These are phyloP conservation scores for Jacaranda copaia DNA, from an alignment of 257 asterid genomes.

Conservation along the genomic window DNA sequence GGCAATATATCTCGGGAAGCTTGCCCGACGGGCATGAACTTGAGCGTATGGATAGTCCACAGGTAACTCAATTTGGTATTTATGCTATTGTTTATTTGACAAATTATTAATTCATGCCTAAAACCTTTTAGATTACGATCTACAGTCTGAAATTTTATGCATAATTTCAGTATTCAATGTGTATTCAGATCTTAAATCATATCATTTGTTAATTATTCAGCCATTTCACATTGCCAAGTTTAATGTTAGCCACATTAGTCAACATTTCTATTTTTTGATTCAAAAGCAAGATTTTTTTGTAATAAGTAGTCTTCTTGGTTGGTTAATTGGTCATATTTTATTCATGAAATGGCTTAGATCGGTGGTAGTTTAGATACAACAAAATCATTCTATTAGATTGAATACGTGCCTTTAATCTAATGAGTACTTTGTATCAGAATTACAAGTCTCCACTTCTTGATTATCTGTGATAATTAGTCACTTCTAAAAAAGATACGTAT, in stretches of 20 bases:
- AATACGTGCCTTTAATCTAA: too few relatives aligned
- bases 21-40: constrained; percentile 96
- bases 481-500: neutral
- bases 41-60: constrained; percentile 88
- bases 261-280: too few relatives aligned
- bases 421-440: neutral
- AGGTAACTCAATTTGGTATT: constrained; percentile 55
- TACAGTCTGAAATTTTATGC: too few relatives aligned
- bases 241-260: neutral
- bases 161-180: too few relatives aligned
- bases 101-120: neutral
- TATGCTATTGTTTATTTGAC: neutral
- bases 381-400: too few relatives aligned
- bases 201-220: neutral
- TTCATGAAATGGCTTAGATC: too few relatives aligned
- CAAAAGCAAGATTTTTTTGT: too few relatives aligned
- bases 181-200: too few relatives aligned
- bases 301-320: too few relatives aligned
- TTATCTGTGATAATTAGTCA: neutral
- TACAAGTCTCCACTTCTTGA: neutral
- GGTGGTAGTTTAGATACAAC: too few relatives aligned
- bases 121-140: too few relatives aligned
- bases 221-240: neutral
- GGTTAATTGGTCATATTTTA: too few relatives aligned
- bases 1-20: constrained; percentile 94